Evolutionary conservation across 2,329 filamentous ascomycete genomes (phyloP), one percentile per base, ranked within the genome.

Genomic region (Thielaviopsis ethacetica): DNA sequence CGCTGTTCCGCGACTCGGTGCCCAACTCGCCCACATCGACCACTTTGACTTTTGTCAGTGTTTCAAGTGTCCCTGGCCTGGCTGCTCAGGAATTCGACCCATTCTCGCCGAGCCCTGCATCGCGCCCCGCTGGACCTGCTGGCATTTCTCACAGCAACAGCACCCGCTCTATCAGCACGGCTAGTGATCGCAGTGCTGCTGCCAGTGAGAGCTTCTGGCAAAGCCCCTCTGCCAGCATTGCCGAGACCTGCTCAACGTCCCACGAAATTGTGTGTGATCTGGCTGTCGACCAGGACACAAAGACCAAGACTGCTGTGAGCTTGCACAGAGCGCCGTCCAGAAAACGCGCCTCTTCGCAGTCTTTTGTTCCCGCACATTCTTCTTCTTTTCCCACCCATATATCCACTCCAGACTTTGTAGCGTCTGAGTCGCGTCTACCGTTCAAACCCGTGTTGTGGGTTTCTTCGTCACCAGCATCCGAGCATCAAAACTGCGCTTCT

Each of bases 1-100:
- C 59, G 5, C 47, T 61, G 22, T 61, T 61, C 27, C 49, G 59
- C 15, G 53, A 61, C 51, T 53, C 41, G 15, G 41, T 24, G 34
- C 26, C 54, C 6, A 50, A 15, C 24, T 56, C 44, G 41, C n/a
- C 54, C n/a, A 30, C 41, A 12, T 47, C 54, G 15, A 34, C 27
- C n/a, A n/a, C n/a, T 38, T 58, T 60, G 38, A 10, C 38, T 44
- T 44, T 15, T 44, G 13, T 44, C 38, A 47, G 24, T 19, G 30
- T 57, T 12, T n/a, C 54, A 7, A 53, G 26, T 41, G 34, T 54
- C 6, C 30, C 19, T 30, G 53, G 55, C 24, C 53, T 49, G 22
- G 10, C 13, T 4, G 38, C 38, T 19, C 44, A 56, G 21, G 44
- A 41, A 15, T 26, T 19, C n/a, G n/a, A 26, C 12, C 19, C n/a